Evolutionary conservation across 148 eudicot species (phyloP).

Genomic region (Diospyros kaki): DNA sequence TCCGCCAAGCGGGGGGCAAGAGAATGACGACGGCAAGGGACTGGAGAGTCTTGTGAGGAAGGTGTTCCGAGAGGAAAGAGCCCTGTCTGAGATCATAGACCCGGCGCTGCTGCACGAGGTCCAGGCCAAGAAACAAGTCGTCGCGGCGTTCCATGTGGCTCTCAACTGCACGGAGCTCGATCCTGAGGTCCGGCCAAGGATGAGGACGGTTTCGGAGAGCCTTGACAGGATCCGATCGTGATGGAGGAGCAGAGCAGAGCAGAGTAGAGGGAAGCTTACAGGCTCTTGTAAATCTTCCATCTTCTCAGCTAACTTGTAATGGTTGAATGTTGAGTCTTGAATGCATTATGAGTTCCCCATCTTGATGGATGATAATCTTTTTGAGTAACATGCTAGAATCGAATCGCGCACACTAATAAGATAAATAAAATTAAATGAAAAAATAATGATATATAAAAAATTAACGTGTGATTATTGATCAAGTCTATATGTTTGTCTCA

Average conservation of each 20-base stretch:
- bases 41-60: conserved; percentile 63
- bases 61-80: conserved; percentile 69
- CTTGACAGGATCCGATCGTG: conserved; percentile 64
- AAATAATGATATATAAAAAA: no score
- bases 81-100: conserved; percentile 83
- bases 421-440: no score
- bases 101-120: conserved; percentile 70
- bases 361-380: no score
- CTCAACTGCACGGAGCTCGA: conserved; percentile 76
- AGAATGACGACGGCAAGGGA: conserved; percentile 54
- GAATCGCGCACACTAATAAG: no score
- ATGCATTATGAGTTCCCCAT: no score
- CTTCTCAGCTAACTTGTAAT: not conserved
- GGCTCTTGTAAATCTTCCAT: not conserved
- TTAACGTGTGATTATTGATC: no score
- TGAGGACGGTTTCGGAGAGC: conserved; percentile 63
- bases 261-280: not conserved
- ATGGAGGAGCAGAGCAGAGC: conserved; percentile 11
- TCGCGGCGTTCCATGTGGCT: conserved; percentile 79
- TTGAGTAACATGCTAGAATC: no score
- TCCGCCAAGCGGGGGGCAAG: conserved; percentile 39
- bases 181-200: conserved; percentile 81
- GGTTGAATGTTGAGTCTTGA: not conserved
- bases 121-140: conserved; percentile 78
- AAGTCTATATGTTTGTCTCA: no score